Conservation (phyloP, 495 filamentous ascomycete genomes). For the Extremus antarcticus region DNA sequence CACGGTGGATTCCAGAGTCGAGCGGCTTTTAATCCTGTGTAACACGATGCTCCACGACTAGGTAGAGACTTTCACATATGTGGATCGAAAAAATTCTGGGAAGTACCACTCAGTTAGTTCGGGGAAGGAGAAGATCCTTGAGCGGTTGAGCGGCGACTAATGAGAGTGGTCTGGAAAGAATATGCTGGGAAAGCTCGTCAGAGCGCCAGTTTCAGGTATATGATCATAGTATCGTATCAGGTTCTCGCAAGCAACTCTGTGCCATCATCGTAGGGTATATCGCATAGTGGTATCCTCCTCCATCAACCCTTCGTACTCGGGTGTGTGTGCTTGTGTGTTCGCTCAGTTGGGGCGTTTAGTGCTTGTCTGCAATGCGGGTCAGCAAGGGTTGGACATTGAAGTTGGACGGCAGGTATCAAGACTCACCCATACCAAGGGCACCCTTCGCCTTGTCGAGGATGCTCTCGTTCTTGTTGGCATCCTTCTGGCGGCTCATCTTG, state of each 20-base stretch:
- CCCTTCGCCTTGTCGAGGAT: conserved; percentile 16
- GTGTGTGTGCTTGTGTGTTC: neutral
- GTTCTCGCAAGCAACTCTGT: neutral
- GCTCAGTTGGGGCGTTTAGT: neutral
- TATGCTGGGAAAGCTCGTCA: neutral
- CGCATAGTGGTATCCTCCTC: neutral
- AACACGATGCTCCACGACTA: no score
- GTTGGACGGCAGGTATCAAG: no score
- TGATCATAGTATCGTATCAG: neutral
- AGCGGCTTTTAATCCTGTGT: no score
- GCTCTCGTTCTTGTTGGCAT: conserved; percentile 35
- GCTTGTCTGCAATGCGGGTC: no score
- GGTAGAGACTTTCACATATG: no score
- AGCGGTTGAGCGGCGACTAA: no score
- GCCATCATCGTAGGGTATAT: neutral
- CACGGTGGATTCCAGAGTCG: no score
- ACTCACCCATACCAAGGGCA: conserved; percentile 5
- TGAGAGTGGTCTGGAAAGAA: no score
- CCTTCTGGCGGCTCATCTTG: conserved; percentile 49
- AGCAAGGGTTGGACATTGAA: no score
- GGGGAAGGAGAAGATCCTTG: no score
- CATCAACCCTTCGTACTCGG: neutral
- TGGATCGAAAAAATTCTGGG: no score
- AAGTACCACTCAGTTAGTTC: no score
- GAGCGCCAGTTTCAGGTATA: neutral